These are phyloP conservation scores for Phytophthora melonis DNA, from an alignment of 352 stramenopile genomes.

Conservation along the genomic window DNA sequence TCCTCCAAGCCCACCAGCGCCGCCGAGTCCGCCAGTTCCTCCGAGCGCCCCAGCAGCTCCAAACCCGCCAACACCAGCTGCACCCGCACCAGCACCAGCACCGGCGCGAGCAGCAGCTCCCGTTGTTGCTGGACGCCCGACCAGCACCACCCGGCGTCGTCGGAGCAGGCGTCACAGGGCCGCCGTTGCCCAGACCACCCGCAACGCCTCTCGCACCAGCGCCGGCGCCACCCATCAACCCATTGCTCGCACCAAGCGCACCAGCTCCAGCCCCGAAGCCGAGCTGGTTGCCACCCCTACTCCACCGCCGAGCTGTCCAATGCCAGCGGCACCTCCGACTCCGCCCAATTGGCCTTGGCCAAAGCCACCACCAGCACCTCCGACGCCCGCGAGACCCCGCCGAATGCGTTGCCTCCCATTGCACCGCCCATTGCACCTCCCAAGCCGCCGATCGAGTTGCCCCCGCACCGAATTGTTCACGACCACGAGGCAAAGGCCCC, in stretches of 20 bases:
- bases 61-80: not conserved
- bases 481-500: slow-evolving; percentile 16
- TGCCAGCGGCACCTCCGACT: not conserved
- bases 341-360: not conserved
- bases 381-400: slow-evolving; percentile 3
- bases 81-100: not conserved
- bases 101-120: not conserved
- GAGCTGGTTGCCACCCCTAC: not conserved
- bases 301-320: not conserved
- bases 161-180: not conserved
- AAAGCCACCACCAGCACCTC: not conserved
- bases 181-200: not conserved
- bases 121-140: not conserved
- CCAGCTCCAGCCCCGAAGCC: no score
- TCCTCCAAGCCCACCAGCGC: not conserved
- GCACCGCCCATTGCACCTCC: not conserved
- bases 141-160: not conserved
- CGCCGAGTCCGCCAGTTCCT: not conserved
- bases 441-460: not conserved
- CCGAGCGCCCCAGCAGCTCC: not conserved
- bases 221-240: not conserved
- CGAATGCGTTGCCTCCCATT: not conserved
- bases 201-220: not conserved
- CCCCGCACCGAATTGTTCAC: slow-evolving; percentile 29
- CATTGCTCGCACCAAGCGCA: not conserved